These are phyloP conservation scores for Tephrocybe sp. DNA, from an alignment of 768 basidiomycete species.

Conservation along the genomic window DNA sequence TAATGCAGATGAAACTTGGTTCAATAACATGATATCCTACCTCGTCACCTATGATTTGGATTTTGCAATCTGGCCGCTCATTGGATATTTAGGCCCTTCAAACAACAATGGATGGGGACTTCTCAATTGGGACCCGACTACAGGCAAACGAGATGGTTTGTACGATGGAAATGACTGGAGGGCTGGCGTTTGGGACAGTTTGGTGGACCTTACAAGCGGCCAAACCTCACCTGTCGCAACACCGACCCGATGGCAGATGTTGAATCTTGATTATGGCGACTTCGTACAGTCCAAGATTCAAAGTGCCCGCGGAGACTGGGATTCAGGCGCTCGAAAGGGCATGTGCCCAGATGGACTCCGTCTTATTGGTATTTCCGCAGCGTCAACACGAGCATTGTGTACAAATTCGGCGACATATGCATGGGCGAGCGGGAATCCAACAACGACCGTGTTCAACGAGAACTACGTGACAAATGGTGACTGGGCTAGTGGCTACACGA, in stretches of 20 bases:
- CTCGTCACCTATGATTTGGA: conserved; percentile 15
- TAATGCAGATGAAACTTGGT: conserved; percentile 9
- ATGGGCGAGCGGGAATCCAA: conserved; percentile 14
- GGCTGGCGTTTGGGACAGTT: conserved; percentile 7
- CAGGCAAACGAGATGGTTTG: conserved; percentile 9
- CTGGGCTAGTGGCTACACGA: conserved; percentile 17
- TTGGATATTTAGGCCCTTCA: conserved; percentile 12
- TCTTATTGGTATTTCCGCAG: conserved; percentile 15
- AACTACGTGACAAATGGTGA: conserved; percentile 12
- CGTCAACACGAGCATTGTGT: conserved; percentile 13
- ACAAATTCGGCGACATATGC: conserved; percentile 9
- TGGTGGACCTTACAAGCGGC: conserved; percentile 5
- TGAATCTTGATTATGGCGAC: conserved; percentile 17
- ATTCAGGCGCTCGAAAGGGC: conserved; percentile 16
- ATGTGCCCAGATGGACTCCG: conserved; percentile 18
- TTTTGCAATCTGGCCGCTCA: conserved; percentile 17
- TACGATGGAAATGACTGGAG: conserved; percentile 19
- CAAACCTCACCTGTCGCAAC: conserved; percentile 3
- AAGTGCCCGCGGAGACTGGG: conserved; percentile 13
- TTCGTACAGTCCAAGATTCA: conserved; percentile 14
- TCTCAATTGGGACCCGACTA: conserved; percentile 15
- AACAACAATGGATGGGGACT: conserved; percentile 19
- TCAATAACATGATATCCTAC: conserved; percentile 14
- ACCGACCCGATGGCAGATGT: conserved; percentile 14
- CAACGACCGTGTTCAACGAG: conserved; percentile 11